Evolutionary conservation across 2,329 filamentous ascomycete genomes (phyloP), one percentile per base, ranked within the genome.

Genomic region (Acrodontium crateriforme): DNA sequence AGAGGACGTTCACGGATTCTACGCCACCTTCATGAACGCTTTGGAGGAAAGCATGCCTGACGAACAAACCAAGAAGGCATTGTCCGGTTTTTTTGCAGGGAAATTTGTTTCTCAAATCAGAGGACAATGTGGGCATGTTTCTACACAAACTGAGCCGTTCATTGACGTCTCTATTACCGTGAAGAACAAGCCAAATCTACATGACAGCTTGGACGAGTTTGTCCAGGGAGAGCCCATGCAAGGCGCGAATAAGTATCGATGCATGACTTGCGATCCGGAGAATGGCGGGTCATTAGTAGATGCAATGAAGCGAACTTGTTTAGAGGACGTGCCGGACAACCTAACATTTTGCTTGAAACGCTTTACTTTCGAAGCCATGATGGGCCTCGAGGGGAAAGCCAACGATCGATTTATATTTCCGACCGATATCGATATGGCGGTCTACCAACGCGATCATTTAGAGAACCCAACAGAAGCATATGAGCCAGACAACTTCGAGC

Each of bases 1-100:
- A 53, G 95, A 98, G 82, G 89, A 98, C 49, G 89, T 94, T 4
- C 89, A 95, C 42, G 85, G 94, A 50, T 98, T 95, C 50, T 95
- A 91, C 59, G 93, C 89, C 45, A 67, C 93, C 4, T 67, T 98
- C 0, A 89, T 95, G 44, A 84, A 92, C 52, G 72, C 84, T 15
- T 84, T 84, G 70, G 91, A 98, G 49, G 70, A 72, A 6, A 82
- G 93, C 45, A 72, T 95, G 39, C 54, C 68, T 11, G 67, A 69
- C 7, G 55, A 63, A 2, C 65, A 73, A n/a, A 71, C 73, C 18
- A 92, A 81, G 53, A 74, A 71, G 38, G 59, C 56, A 13, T 78
- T 98, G 39, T 71, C 79, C 27, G 75, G 75, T 0, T 89, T 95
- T 45, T 98, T 89, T 47, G 84, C 85, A 0, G 89, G 89, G 4